Conservation (phyloP, 495 filamentous ascomycete species). For the Rhypophila decipiens region DNA sequence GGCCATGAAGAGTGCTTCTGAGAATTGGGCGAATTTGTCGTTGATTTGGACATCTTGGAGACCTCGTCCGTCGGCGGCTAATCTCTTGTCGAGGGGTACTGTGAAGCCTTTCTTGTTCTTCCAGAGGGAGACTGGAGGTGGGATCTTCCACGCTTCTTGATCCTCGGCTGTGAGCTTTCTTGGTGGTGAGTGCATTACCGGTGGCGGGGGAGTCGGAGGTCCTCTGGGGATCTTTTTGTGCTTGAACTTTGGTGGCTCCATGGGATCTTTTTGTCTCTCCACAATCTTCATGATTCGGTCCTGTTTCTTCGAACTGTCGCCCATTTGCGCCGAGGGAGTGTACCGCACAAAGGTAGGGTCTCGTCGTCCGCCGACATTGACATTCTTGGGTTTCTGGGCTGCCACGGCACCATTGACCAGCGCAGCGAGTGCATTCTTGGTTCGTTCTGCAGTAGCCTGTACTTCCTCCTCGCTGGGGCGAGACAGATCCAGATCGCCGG, state of each 20-base stretch:
- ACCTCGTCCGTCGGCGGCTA: constrained; percentile 91
- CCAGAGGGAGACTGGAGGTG: constrained; percentile 94
- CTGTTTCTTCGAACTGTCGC: constrained; percentile 77
- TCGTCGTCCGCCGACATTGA: constrained; percentile 66
- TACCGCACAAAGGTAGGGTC: constrained; percentile 95
- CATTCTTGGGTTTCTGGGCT: constrained; percentile 92
- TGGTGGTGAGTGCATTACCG: constrained; percentile 92
- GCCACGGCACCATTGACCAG: constrained; percentile 81
- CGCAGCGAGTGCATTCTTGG: constrained; percentile 72
- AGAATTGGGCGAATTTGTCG: constrained; percentile 96
- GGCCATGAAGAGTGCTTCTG: constrained; percentile 88
- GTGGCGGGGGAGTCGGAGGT: constrained; percentile 85
- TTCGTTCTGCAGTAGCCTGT: constrained; percentile 73
- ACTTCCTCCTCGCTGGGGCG: constrained; percentile 82
- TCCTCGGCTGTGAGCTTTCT: constrained; percentile 94
- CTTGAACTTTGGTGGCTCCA: constrained; percentile 98
- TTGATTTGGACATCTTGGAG: constrained; percentile 95
- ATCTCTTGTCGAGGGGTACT: constrained; percentile 89
- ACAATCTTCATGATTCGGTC: constrained; percentile 99
- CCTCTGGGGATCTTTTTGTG: constrained; percentile 97
- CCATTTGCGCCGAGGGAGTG: constrained; percentile 96
- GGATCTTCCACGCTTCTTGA: constrained; percentile 80
- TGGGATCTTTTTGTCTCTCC: constrained; percentile 86
- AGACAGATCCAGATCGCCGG: constrained; percentile 86
- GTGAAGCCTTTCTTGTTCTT: constrained; percentile 99